phyloP scores from a whole-genome alignment of 331 rosid species.

The Spiraea crenata region DNA sequence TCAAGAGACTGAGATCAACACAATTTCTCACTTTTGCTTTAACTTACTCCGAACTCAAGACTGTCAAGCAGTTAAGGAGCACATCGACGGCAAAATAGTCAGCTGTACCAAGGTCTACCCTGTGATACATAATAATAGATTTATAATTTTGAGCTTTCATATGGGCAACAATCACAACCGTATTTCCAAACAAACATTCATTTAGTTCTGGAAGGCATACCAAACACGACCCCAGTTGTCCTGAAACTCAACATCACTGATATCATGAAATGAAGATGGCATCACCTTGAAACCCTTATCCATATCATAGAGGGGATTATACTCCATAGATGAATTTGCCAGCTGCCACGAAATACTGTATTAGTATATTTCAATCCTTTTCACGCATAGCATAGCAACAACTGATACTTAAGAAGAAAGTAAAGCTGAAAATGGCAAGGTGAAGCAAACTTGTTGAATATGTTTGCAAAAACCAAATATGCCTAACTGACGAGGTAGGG shows the following conservation, averaged over 20 bases:
- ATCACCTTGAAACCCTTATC: conserved; percentile 78
- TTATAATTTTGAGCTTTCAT: conserved; percentile 7
- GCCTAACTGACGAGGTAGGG: background rate
- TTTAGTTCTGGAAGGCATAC: conserved; percentile 37
- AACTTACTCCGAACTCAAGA: conserved; percentile 85
- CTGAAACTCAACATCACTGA: conserved; percentile 85
- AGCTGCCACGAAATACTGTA: conserved; percentile 47
- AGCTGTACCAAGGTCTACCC: conserved; percentile 94
- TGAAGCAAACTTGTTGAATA: background rate
- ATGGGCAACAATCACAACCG: background rate
- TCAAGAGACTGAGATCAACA: background rate
- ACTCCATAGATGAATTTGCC: conserved; percentile 70
- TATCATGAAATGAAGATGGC: conserved; percentile 94
- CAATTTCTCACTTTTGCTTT: background rate
- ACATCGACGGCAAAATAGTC: conserved; percentile 87
- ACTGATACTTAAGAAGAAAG: background rate
- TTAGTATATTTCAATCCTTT: conserved; percentile 14
- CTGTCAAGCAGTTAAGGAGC: conserved; percentile 84
- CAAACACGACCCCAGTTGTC: conserved; percentile 98
- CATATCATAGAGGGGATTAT: conserved; percentile 70
- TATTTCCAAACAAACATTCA: background rate
- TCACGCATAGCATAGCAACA: background rate
- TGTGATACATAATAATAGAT: conserved; percentile 30
- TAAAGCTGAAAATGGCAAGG: background rate
- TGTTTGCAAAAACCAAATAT: too few species aligned